Percentiles rank a stretch among this genome's conserved stretches.
phyloP scores from a whole-genome alignment of 345 rosid species.

The Aurinia saxatilis region DNA sequence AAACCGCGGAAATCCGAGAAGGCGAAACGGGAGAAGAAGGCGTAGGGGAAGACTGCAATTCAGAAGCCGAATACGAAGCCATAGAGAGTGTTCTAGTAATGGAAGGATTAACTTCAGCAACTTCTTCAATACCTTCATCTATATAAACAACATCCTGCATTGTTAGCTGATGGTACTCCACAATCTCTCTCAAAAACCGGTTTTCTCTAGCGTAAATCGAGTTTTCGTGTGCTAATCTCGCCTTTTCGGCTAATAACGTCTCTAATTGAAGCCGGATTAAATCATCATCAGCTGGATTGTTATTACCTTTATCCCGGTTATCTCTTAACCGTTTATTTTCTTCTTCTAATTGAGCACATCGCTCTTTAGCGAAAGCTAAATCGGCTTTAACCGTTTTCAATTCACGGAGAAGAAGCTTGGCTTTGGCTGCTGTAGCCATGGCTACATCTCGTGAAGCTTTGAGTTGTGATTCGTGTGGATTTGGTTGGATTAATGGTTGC shows the following conservation, averaged over 20 bases:
- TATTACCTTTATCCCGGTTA: conserved; percentile 69
- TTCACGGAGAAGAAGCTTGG: conserved; percentile 93
- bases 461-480: conserved; percentile 66
- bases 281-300: conserved; percentile 78
- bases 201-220: conserved; percentile 82
- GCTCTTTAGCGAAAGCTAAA: conserved; percentile 76
- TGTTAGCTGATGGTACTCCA: conserved; percentile 90
- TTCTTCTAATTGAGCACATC: conserved; percentile 85
- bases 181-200: conserved; percentile 85
- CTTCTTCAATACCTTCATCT: conserved; percentile 82
- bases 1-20: conserved; percentile 31
- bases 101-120: conserved; percentile 50
- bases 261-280: conserved; percentile 95
- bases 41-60: conserved; percentile 17
- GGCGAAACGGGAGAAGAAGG: conserved; percentile 50
- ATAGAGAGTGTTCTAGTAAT: conserved; percentile 38
- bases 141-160: conserved; percentile 96
- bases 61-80: conserved; percentile 35
- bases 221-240: conserved; percentile 87
- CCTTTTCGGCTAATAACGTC: conserved; percentile 91
- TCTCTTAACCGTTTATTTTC: conserved; percentile 88
- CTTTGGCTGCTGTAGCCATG: conserved; percentile 99
- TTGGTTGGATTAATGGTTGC: conserved; percentile 39
- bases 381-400: conserved; percentile 93
- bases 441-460: conserved; percentile 99